Conservation (phyloP, 2,329 filamentous ascomycete genomes). For the Claviceps sp. region DNA sequence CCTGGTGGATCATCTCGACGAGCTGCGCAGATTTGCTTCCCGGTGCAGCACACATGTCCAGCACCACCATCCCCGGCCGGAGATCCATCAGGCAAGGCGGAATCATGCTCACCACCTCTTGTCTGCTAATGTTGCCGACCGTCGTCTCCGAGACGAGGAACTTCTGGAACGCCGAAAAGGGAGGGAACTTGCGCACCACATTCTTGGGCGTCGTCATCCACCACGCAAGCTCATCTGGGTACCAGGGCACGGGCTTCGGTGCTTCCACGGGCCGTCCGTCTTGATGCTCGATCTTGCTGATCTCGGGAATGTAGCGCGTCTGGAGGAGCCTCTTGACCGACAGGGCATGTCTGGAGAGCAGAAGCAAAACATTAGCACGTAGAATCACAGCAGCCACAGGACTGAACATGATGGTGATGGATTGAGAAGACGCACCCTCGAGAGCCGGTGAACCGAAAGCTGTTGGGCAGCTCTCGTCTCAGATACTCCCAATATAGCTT, state of each 20-base stretch:
- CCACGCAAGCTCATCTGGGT: slow-evolving; percentile 90
- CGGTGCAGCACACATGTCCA: slow-evolving; percentile 93
- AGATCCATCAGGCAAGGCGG: slow-evolving; percentile 88
- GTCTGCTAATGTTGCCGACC: slow-evolving; percentile 92
- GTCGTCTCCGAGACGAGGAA: slow-evolving; percentile 96
- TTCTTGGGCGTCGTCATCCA: slow-evolving; percentile 98
- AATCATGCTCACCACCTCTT: slow-evolving; percentile 98
- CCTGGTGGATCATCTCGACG: slow-evolving; percentile 83
- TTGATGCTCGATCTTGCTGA: slow-evolving; percentile 67
- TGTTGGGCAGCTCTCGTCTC: slow-evolving; percentile 80
- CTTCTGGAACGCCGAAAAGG: slow-evolving; percentile 91
- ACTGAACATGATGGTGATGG: background rate
- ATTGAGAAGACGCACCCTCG: slow-evolving; percentile 48
- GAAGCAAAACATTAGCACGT: slow-evolving; percentile 9
- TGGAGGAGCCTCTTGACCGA: slow-evolving; percentile 81
- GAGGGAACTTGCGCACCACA: slow-evolving; percentile 81
- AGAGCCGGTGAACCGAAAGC: slow-evolving; percentile 92
- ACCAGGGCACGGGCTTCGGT: slow-evolving; percentile 76
- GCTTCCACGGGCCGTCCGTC: slow-evolving; percentile 74
- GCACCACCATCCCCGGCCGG: slow-evolving; percentile 76
- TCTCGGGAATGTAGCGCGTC: slow-evolving; percentile 80
- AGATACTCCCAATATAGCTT: slow-evolving; percentile 74
- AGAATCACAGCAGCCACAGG: background rate
- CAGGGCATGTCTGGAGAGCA: slow-evolving; percentile 59
- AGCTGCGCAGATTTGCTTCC: slow-evolving; percentile 95